Base-by-base conservation (phyloP, 768 basidiomycete genomes). In the Exidia glandulosa region DNA sequence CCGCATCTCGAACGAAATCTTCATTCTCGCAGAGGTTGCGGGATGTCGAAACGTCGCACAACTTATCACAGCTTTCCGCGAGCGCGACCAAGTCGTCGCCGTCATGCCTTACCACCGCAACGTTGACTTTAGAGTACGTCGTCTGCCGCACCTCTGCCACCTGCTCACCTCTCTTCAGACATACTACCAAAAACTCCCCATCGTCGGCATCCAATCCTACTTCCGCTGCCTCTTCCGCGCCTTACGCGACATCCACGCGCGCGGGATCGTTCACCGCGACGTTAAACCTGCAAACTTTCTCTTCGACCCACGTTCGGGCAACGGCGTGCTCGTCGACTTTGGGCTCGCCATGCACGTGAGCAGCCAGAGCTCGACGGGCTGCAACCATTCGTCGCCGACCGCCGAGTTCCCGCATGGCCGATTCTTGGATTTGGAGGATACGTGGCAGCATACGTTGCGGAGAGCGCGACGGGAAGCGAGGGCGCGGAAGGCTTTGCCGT, bases 241-340 rank as follows among this genome's bases (percentile, higher is more conserved):
- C 2, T 72, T 98, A 58, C 83, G 88, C 55, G 93, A 95, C 67
- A 87, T 93, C 29, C 94, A 98, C 69, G 75, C 83, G 13, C 79
- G 93, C 58, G 82, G 82, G 4, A 87, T 98, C 66, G 90, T 98
- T 57, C 95, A 98, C 71, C 90, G 95, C 50, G 95, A 98, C 72
- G 90, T 98, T 66, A 98, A 98, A 69, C 94, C 95, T 25, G 95
- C 94, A 61, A 98, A 98, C 71, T 98, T 98, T 70, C 79, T 98
- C 34, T 97, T 87, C 70, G 91, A 98, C 70, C 86, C 90, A 34
- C 81, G 79, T 36, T 87, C 86, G 6, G 87, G 88, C 10, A 76
- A 84, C 13, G 96, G 96, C 27, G 88, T 88, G 0, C 74, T 99
- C 7, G 92, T 91, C 64, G 96, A 98, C 72, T 96, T 97, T 69